Conservation (phyloP, 2,329 filamentous ascomycete species). For the Lasiodiplodia sp. region DNA sequence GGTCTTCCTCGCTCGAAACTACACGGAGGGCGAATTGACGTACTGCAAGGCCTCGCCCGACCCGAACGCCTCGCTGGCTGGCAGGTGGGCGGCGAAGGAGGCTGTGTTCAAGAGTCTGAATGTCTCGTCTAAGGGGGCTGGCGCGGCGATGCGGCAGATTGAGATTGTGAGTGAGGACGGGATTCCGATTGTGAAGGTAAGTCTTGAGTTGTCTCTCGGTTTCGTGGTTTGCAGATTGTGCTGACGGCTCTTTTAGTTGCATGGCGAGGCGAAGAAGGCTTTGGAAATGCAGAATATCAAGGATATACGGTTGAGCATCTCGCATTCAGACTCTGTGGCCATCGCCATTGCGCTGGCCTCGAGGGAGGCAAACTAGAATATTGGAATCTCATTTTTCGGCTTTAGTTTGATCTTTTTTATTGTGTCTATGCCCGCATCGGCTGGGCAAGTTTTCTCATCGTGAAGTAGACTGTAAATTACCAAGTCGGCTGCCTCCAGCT, state of each 20-base stretch:
- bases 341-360: not conserved
- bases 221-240: not conserved
- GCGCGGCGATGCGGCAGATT: slow-evolving; percentile 31
- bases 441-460: too few relatives aligned
- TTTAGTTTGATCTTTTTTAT: too few relatives aligned
- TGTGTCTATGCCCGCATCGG: too few relatives aligned
- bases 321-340: not conserved
- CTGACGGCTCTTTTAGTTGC: not conserved
- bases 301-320: not conserved
- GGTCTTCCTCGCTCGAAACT: slow-evolving; percentile 32
- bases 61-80: slow-evolving; percentile 28
- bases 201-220: not conserved
- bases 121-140: slow-evolving; percentile 15
- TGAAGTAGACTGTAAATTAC: too few relatives aligned
- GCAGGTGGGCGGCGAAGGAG: slow-evolving; percentile 32
- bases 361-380: not conserved
- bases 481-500: too few relatives aligned
- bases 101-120: slow-evolving; percentile 31
- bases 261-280: not conserved
- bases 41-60: not conserved
- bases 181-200: not conserved
- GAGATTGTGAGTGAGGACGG: slow-evolving; percentile 27
- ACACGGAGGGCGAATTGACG: slow-evolving; percentile 19
- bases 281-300: not conserved
- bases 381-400: too few relatives aligned